Percentiles rank a stretch among this genome's conserved stretches.
Conservation (phyloP, 192 early-diverging fungal species). For the Coemansia javaensis region DNA sequence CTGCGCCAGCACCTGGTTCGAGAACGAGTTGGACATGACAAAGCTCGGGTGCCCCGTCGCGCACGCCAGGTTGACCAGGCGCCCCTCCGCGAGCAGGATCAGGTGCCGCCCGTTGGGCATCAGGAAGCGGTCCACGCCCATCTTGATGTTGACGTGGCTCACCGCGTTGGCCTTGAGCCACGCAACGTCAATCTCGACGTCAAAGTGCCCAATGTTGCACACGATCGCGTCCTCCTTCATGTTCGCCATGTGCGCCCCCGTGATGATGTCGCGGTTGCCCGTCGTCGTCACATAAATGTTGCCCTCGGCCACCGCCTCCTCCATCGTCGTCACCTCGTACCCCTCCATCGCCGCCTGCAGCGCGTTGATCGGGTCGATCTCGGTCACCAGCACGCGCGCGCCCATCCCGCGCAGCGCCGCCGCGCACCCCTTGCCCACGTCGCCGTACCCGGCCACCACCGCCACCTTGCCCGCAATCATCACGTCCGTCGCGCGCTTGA, state of each 20-base stretch:
- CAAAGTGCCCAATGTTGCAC: conserved; percentile 99
- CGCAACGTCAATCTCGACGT: conserved; percentile 97
- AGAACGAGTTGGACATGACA: conserved; percentile 99
- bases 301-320: conserved; percentile 82
- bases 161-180: conserved; percentile 96
- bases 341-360: conserved; percentile 99
- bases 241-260: conserved; percentile 80
- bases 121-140: conserved; percentile 95
- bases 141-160: conserved; percentile 92
- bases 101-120: conserved; percentile 88
- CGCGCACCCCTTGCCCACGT: conserved; percentile 99
- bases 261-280: conserved; percentile 98
- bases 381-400: conserved; percentile 94
- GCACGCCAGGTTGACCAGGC: conserved; percentile 99
- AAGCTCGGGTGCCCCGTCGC: conserved; percentile 98
- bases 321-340: conserved; percentile 99
- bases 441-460: conserved; percentile 98
- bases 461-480: conserved; percentile 99
- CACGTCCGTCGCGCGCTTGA: conserved; percentile 99
- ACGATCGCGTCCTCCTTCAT: conserved; percentile 99
- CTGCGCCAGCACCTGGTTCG: conserved; percentile 98
- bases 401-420: conserved; percentile 97
- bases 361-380: conserved; percentile 99
- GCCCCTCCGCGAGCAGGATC: conserved; percentile 97
- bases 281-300: conserved; percentile 99